Base-by-base conservation (phyloP, 192 early-diverging fungal species). In the Backusella luteola region DNA sequence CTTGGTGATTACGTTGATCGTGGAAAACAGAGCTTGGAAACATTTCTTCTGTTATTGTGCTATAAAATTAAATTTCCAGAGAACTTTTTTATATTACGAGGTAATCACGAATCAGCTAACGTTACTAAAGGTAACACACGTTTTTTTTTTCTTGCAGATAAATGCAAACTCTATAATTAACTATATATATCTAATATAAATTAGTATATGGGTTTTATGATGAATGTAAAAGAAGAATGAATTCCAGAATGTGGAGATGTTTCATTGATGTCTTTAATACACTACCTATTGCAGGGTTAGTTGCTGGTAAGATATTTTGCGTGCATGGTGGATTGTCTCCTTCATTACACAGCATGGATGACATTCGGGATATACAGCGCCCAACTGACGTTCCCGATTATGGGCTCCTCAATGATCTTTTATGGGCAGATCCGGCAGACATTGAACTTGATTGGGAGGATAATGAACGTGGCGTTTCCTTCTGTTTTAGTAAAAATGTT, bases 11-110 rank as follows among this genome's bases (percentile, higher is more conserved):
- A 99, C 85, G 97, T 99, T 15, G 97, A 99, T 85, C 90, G 97
- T 46, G 97, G 97, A 71, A 98, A 97, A 84, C 92, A 95, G 85
- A 93, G 91, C 75, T 85, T 99, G 53, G 97, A 99, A 82, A 99
- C 95, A 12, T 97, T 99, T 75, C 84, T 96, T 32, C 81, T 99
- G 74, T 87, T 99, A 73, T 90, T 99, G 70, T 95, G 93, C 83
- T 99, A 95, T 89, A 99, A 99, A 85, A 93, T 99, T 84, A 97
- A 99, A 83, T 96, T 93, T 80, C 95, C 95, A 0, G 96, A 96
- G 76, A 99, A 97, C 85, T 99, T 99, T 81, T 99, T 99, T 79
- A 80, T 99, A 23, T 77, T 97, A 69, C 91, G 97, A 44, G 97
- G 97, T 59, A 99, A 99, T 86, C 97, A 99, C 85, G 97, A 99